Base-by-base conservation (phyloP, 2,329 filamentous ascomycete species). In the Celoporthe dispersa region DNA sequence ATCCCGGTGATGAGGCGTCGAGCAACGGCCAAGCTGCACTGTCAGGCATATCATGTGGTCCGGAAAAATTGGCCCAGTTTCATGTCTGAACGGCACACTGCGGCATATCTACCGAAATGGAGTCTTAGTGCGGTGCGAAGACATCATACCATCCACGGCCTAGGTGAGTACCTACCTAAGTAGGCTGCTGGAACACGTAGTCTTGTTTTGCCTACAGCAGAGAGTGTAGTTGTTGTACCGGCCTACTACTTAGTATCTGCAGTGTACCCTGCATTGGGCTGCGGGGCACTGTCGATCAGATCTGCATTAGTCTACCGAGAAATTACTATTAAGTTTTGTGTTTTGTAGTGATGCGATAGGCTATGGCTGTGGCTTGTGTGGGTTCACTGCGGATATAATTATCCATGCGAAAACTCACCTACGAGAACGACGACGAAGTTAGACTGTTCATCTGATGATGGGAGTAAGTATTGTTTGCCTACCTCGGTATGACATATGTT, bases 131-230 rank as follows among this genome's bases (percentile, higher is more conserved):
- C 53, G 28, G 14, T 33, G 28, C 28, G 25, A 31, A 33, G 12
- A 57, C 53, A 33, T 33, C 53, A 31, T 31, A 57, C 7, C 53
- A 33, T 8, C 4, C 53, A 57, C 14, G 53, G 53, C 25, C 28
- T 31, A 22, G 44, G 19, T 33, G 53, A 57, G 35, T 2, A 64
- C 41, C 41, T 64, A 48, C 62, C 62, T 48, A 51, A 64, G 35
- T 39, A 64, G 62, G 62, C n/a, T 64, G 39, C 25, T 64, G 28
- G 41, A 59, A 61, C 59, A 61, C 35, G 59, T 61, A 61, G 33
- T 39, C 12, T n/a, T 19, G 19, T 35, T 39, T 35, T 37, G 12
- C 19, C 44, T n/a, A 48, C 44, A 48, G 44, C 6, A 48, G 44
- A 48, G 44, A 7, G 7, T 2, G 41, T 22, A 16, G 16, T 22